Base-by-base conservation (phyloP, 2,329 filamentous ascomycete genomes). In the Macrophomina tecta region DNA sequence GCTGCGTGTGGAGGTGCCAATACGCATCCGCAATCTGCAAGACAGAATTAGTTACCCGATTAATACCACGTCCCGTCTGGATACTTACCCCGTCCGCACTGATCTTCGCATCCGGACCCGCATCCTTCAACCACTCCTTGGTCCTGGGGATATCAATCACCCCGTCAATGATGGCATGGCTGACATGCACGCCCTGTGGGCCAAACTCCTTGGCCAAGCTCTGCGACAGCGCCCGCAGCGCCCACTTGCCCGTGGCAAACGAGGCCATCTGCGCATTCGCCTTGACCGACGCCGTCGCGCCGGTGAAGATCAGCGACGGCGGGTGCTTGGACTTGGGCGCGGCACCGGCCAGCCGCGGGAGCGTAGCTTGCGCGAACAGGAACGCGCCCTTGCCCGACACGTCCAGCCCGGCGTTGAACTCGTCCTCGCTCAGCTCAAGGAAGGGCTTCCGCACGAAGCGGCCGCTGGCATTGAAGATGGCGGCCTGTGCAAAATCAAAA, bases 171-270 rank as follows among this genome's bases (percentile, higher is more conserved):
- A 97, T 88, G 5, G 90, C 88, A 79, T 96, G 92, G 0, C 90
- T 87, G 1, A 97, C 90, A 77, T 97, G 93, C 1, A 97, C 86
- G 2, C 93, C 93, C 76, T 91, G 84, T 0, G 93, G 92, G 0
- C 91, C 91, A 77, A 95, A 97, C 76, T 97, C 93, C 66, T 90
- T 86, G 0, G 93, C 91, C 32, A 97, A 82, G 40, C 87, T 90
- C 78, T 94, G 92, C 0, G 86, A 85, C 61, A 96, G 79, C 0
- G 90, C 92, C 38, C 93, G 85, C 71, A 91, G 81, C 4, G 91
- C 92, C 76, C 93, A 96, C 76, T 96, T 97, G 34, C 90, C 90
- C 2, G 89, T 87, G 0, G 92, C 90, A 74, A 97, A 97, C 7
- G 86, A 81, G 1, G 88, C 82, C 77, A 93, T 91, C 12, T 82